Conservation (phyloP, 805 yeast genomes). For the Metschnikowia rubicola region DNA sequence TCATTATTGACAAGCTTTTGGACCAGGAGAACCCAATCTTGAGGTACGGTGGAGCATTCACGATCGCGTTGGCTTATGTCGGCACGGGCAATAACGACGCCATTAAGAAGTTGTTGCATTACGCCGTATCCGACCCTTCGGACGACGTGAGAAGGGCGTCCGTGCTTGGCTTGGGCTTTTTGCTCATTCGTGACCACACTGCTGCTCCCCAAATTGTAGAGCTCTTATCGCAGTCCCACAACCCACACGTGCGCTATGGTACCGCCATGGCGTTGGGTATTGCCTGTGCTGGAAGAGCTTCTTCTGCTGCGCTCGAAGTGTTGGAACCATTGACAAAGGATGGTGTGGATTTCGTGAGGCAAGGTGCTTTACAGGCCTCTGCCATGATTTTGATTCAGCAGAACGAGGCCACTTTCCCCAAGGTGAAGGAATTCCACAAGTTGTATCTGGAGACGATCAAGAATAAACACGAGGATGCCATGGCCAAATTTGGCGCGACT, state of each 20-base stretch:
- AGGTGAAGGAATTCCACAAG: constrained; percentile 73
- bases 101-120: constrained; percentile 78
- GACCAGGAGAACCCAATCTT: constrained; percentile 75
- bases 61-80: constrained; percentile 92
- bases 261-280: constrained; percentile 96
- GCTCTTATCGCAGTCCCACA: constrained; percentile 86
- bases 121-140: constrained; percentile 93
- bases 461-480: constrained; percentile 91
- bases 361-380: constrained; percentile 91
- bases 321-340: constrained; percentile 90
- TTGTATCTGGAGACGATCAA: constrained; percentile 70
- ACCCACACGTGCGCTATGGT: constrained; percentile 98
- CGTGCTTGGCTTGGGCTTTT: constrained; percentile 86
- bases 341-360: constrained; percentile 95
- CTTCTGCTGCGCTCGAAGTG: constrained; percentile 84
- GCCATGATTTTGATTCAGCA: constrained; percentile 88
- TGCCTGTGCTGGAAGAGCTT: constrained; percentile 92
- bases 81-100: constrained; percentile 93
- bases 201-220: constrained; percentile 96
- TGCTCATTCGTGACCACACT: constrained; percentile 82
- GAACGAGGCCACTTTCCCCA: constrained; percentile 77
- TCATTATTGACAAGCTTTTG: constrained; percentile 60
- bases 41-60: constrained; percentile 94
- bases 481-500: constrained; percentile 97
- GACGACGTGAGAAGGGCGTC: constrained; percentile 97